These are phyloP conservation scores for Cryphonectria nitschkei DNA, from an alignment of 2,329 filamentous ascomycete species.

Conservation along the genomic window DNA sequence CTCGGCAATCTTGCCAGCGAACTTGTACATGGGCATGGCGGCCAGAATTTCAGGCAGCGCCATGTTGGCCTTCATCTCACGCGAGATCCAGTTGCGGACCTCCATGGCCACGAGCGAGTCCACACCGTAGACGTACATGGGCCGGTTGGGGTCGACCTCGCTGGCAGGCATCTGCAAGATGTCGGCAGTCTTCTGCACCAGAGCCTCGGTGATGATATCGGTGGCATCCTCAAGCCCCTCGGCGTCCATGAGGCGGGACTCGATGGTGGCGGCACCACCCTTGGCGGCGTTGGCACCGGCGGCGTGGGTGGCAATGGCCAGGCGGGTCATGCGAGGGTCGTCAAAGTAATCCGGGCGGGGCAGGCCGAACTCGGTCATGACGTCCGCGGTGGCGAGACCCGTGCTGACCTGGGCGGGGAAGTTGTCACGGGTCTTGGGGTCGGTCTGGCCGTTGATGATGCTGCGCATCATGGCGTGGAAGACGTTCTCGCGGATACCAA, in stretches of 20 bases:
- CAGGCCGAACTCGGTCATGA: slow-evolving; percentile 21
- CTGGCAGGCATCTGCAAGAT: slow-evolving; percentile 23
- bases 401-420: slow-evolving; percentile 26
- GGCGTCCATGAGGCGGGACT: slow-evolving; percentile 18
- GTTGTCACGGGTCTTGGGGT: slow-evolving; percentile 11
- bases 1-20: slow-evolving; percentile 25
- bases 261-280: slow-evolving; percentile 17
- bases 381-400: slow-evolving; percentile 23
- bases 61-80: slow-evolving; percentile 26
- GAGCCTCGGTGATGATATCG: slow-evolving; percentile 22
- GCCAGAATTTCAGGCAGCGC: slow-evolving; percentile 26
- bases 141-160: slow-evolving; percentile 22
- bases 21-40: slow-evolving; percentile 22
- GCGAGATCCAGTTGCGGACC: slow-evolving; percentile 27
- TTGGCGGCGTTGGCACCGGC: slow-evolving; percentile 6
- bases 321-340: slow-evolving; percentile 17
- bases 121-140: slow-evolving; percentile 26
- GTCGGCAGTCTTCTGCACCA: slow-evolving; percentile 22
- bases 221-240: slow-evolving; percentile 17
- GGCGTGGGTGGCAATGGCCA: slow-evolving; percentile 18
- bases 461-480: slow-evolving; percentile 31
- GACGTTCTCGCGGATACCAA: slow-evolving; percentile 31
- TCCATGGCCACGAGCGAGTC: slow-evolving; percentile 28
- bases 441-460: slow-evolving; percentile 26
- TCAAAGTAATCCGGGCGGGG: slow-evolving; percentile 22